Evolutionary conservation across 2,329 filamentous ascomycete species (phyloP).

Genomic region (Didymosphaeria variabile): DNA sequence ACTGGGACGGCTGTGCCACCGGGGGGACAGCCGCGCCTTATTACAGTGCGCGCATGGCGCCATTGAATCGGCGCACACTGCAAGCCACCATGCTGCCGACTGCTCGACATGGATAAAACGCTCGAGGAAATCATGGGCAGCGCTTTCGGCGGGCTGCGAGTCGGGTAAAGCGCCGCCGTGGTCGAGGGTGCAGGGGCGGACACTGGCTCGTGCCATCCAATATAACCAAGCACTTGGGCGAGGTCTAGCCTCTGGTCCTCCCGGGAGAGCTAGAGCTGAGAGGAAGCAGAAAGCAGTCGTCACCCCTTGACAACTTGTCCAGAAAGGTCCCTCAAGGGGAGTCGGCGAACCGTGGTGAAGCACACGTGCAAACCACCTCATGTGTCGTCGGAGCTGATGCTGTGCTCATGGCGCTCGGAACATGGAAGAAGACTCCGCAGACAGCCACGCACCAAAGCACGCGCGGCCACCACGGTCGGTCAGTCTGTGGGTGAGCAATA

Average conservation of each 20-base stretch:
- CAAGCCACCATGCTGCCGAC: constrained; percentile 34
- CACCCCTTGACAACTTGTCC: constrained; percentile 12
- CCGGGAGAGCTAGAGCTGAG: constrained; percentile 8
- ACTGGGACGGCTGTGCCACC: constrained; percentile 23
- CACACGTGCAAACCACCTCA: not conserved
- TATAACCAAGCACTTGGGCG: constrained; percentile 31
- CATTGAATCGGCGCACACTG: constrained; percentile 32
- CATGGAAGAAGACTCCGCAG: not conserved
- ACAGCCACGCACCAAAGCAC: not conserved
- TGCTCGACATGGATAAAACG: constrained; percentile 35
- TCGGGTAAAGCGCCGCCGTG: constrained; percentile 34
- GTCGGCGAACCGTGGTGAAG: not conserved
- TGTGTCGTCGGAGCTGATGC: not conserved
- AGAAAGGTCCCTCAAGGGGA: not conserved
- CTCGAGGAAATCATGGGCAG: constrained; percentile 22
- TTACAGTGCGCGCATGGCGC: constrained; percentile 31
- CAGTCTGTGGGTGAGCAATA: not conserved
- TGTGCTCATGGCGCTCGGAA: not conserved
- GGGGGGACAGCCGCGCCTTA: constrained; percentile 38
- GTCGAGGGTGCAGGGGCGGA: constrained; percentile 17
- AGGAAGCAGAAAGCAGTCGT: not conserved
- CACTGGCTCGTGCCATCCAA: constrained; percentile 38
- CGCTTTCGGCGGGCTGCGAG: constrained; percentile 34
- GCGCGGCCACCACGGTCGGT: not conserved
- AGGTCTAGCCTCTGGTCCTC: constrained; percentile 34